Percentiles rank a stretch among this genome's conserved stretches.
Conservation (phyloP, 2,329 filamentous ascomycete genomes). For the Apiospora aurea region DNA sequence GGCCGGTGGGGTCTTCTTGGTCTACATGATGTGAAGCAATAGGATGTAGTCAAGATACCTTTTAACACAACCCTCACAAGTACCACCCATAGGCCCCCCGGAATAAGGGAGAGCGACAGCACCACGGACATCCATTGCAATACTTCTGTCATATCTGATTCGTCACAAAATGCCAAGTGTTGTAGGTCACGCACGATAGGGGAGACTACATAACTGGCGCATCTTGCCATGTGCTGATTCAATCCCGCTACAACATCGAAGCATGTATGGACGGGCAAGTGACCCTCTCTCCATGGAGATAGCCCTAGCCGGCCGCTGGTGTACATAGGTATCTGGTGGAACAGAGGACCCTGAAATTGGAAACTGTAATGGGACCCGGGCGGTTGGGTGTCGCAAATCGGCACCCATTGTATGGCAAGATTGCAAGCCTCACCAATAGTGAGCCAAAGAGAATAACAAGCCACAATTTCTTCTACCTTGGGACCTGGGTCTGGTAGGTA, state of each 20-base stretch:
- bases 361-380: background rate
- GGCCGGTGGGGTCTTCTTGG: background rate
- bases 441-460: background rate
- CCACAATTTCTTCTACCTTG: background rate
- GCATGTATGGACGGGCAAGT: no score
- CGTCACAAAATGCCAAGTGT: no score
- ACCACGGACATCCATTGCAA: no score
- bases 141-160: no score
- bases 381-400: background rate
- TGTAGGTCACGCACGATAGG: no score
- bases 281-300: background rate
- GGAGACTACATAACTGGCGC: no score
- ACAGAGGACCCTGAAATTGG: slow-evolving; percentile 18
- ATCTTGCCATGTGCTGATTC: no score
- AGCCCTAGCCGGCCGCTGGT: background rate
- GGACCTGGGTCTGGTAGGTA: background rate
- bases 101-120: no score
- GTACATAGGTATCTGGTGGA: background rate
- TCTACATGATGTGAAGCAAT: background rate
- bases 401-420: background rate
- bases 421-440: slow-evolving; percentile 7
- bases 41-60: no score
- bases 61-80: no score
- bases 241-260: no score
- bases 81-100: no score